Evolutionary conservation across 768 basidiomycete genomes (phyloP).

Genomic region (Tylopilus plumbeoviolaceoides): DNA sequence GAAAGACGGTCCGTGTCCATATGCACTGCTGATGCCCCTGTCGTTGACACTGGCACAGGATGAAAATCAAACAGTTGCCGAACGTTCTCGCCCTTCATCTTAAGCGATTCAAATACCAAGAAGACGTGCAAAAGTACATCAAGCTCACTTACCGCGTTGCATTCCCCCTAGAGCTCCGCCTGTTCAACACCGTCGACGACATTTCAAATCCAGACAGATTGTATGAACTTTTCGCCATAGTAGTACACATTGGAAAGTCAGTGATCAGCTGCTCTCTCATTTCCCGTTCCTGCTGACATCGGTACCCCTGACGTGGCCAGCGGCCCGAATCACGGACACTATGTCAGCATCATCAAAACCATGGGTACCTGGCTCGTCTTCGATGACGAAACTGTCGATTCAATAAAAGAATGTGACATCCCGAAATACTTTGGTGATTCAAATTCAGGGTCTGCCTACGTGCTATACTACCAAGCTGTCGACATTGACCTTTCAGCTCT

Average conservation of each 20-base stretch:
- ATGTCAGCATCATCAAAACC: slow-evolving; percentile 91
- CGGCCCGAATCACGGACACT: slow-evolving; percentile 98
- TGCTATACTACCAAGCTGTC: slow-evolving; percentile 93
- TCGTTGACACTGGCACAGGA: slow-evolving; percentile 45
- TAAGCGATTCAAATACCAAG: slow-evolving; percentile 99
- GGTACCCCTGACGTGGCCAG: slow-evolving; percentile 37
- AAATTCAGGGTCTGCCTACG: slow-evolving; percentile 85
- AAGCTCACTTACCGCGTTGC: slow-evolving; percentile 96
- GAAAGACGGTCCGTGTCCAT: slow-evolving; percentile 73
- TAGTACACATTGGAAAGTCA: slow-evolving; percentile 98
- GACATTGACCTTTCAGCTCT: slow-evolving; percentile 76
- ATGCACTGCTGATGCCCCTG: background rate
- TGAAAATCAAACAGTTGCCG: slow-evolving; percentile 98
- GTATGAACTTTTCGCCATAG: slow-evolving; percentile 93
- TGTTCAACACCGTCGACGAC: slow-evolving; percentile 97
- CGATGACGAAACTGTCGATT: slow-evolving; percentile 90
- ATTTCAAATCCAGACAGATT: slow-evolving; percentile 86
- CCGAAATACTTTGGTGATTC: slow-evolving; percentile 93
- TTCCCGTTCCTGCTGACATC: slow-evolving; percentile 10
- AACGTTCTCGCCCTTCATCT: slow-evolving; percentile 94
- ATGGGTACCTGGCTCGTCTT: slow-evolving; percentile 85
- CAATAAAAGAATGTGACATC: slow-evolving; percentile 87
- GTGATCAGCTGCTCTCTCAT: slow-evolving; percentile 34
- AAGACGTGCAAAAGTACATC: slow-evolving; percentile 84
- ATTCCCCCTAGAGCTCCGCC: slow-evolving; percentile 89